Evolutionary conservation across 176 grass and related monocot genomes (phyloP).

Genomic region (Themeda triandra): DNA sequence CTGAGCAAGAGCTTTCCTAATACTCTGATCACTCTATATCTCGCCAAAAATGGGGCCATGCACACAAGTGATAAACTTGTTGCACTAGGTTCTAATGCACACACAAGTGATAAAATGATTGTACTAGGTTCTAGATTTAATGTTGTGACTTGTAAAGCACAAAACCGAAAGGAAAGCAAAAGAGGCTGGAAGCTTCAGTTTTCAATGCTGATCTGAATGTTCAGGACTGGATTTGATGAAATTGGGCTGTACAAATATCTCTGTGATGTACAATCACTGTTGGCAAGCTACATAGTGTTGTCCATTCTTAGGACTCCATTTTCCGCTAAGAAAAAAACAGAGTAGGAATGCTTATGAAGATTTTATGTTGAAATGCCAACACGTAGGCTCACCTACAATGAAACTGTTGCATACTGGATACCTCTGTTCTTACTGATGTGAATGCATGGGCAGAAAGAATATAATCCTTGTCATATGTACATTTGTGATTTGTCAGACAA

Average conservation of each 20-base stretch:
- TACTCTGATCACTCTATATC: not conserved
- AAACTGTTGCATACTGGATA: no score
- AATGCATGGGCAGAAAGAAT: no score
- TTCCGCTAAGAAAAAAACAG: not conserved
- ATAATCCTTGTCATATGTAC: no score
- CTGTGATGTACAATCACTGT: not conserved
- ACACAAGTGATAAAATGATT: slow-evolving; percentile 11
- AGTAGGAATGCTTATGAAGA: not conserved
- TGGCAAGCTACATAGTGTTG: not conserved
- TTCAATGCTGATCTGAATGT: slow-evolving; percentile 21
- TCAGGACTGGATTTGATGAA: slow-evolving; percentile 4
- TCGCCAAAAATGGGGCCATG: not conserved
- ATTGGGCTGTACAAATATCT: not conserved
- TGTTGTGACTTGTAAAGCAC: slow-evolving; percentile 15
- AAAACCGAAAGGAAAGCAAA: slow-evolving; percentile 9
- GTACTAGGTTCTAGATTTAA: slow-evolving; percentile 19
- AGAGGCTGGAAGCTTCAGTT: not conserved
- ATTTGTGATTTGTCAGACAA: no score
- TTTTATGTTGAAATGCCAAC: not conserved
- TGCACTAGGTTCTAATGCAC: no score
- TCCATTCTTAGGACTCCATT: not conserved
- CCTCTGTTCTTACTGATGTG: no score
- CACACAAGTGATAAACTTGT: not conserved
- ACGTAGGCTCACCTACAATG: no score
- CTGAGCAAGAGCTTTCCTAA: not conserved